phyloP scores from a whole-genome alignment of 176 grass and related monocot species.

The Tuctoria greenei region DNA sequence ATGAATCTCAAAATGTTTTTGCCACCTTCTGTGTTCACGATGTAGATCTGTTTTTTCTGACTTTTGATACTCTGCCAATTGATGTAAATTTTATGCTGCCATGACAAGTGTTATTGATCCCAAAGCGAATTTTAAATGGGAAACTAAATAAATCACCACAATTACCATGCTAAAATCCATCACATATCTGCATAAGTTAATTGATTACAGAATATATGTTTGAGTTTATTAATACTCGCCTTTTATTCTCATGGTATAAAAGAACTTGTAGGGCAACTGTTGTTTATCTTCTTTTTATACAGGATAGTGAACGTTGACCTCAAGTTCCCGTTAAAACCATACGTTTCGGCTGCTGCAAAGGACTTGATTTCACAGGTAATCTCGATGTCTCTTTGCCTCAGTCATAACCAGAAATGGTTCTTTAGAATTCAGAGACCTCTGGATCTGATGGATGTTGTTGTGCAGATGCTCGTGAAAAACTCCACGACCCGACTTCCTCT shows the following conservation, averaged over 20 bases:
- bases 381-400: background rate
- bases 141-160: background rate
- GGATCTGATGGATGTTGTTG: background rate
- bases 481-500: slow-evolving; percentile 55
- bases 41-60: background rate
- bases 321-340: slow-evolving; percentile 71
- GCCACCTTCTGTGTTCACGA: slow-evolving; percentile 58
- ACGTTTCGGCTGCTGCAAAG: slow-evolving; percentile 69
- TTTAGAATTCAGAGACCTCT: background rate
- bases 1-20: slow-evolving; percentile 10
- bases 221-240: background rate
- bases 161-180: background rate
- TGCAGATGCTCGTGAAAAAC: slow-evolving; percentile 94
- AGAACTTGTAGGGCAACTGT: background rate
- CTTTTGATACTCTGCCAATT: background rate
- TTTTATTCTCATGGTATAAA: background rate
- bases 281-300: slow-evolving; percentile 3
- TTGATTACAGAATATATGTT: background rate
- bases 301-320: slow-evolving; percentile 95
- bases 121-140: background rate
- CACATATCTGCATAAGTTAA: background rate
- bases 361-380: slow-evolving; percentile 83
- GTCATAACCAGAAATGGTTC: background rate
- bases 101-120: background rate
- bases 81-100: background rate